A percentile compares a stretch with the other conserved stretches of the same genome.
These are phyloP conservation scores for Sporothrix luriei DNA, from an alignment of 2,329 filamentous ascomycete species.

Conservation along the genomic window DNA sequence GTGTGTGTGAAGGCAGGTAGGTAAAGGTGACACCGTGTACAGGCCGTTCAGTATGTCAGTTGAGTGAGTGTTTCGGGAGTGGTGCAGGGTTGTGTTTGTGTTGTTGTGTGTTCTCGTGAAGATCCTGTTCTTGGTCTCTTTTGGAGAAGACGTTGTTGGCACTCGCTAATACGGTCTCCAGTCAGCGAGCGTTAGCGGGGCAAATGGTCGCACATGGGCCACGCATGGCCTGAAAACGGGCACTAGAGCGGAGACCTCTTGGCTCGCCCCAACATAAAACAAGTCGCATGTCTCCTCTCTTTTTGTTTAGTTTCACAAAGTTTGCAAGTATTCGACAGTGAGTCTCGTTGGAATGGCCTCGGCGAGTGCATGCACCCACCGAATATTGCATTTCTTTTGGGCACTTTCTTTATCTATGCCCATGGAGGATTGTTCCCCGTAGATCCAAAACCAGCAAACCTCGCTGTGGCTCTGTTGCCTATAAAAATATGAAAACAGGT, in stretches of 20 bases:
- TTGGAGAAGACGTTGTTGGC: neutral
- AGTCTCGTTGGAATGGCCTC: neutral
- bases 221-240: neutral
- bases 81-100: neutral
- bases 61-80: neutral
- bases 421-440: too few relatives aligned
- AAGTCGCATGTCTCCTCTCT: neutral
- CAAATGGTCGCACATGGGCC: too few relatives aligned
- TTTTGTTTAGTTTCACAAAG: neutral
- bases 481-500: neutral
- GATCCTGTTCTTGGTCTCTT: neutral
- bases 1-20: neutral
- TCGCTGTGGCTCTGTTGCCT: neutral
- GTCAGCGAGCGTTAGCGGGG: constrained; percentile 3
- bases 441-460: constrained; percentile 10
- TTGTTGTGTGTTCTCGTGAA: neutral
- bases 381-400: constrained; percentile 12
- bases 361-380: neutral
- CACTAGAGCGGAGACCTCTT: constrained; percentile 15
- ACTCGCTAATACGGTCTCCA: constrained; percentile 7
- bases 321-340: neutral
- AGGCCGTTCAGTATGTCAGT: neutral
- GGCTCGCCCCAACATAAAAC: neutral
- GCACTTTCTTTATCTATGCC: neutral
- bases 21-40: too few relatives aligned